Percentiles rank a stretch among this genome's conserved stretches.
These are phyloP conservation scores for Stemphylium lycopersici DNA, from an alignment of 2,329 filamentous ascomycete genomes.

Conservation along the genomic window DNA sequence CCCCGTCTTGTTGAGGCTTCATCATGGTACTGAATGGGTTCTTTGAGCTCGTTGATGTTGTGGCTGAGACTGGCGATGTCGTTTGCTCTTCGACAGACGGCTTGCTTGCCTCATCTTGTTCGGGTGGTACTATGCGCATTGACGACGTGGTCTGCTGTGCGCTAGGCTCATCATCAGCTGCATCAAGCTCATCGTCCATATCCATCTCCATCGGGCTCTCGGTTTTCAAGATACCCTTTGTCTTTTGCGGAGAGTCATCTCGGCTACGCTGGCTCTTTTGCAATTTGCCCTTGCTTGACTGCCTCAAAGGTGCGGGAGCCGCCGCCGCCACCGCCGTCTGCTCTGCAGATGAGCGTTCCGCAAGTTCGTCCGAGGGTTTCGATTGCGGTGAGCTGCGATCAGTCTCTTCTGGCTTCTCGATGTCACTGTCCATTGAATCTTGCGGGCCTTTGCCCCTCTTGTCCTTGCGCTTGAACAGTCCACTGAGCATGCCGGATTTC, in stretches of 20 bases:
- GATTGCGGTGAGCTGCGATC: constrained; percentile 44
- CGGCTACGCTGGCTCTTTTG: constrained; percentile 43
- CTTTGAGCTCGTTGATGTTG: constrained; percentile 34
- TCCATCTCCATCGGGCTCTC: constrained; percentile 38
- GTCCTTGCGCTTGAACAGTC: constrained; percentile 70
- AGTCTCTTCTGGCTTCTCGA: constrained; percentile 52
- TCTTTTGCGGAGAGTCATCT: constrained; percentile 43
- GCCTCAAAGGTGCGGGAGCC: constrained; percentile 33
- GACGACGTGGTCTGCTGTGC: constrained; percentile 32
- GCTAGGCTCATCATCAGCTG: constrained; percentile 16
- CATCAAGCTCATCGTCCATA: constrained; percentile 24
- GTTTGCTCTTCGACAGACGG: constrained; percentile 27
- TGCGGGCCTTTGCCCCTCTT: constrained; percentile 56
- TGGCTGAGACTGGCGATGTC: constrained; percentile 25
- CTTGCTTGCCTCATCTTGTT: constrained; percentile 26
- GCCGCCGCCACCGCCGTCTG: constrained; percentile 22
- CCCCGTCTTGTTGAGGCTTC: constrained; percentile 49
- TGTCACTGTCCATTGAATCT: constrained; percentile 49
- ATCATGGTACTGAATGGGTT: constrained; percentile 41
- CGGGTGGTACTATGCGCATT: constrained; percentile 45
- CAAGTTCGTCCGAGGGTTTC: constrained; percentile 39
- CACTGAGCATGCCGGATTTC: constrained; percentile 74
- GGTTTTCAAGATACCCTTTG: constrained; percentile 39
- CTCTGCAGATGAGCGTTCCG: constrained; percentile 40
- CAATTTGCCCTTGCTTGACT: constrained; percentile 48